Base-by-base conservation (phyloP, 164 flowering plant species). In the Tetrastigma voinierianum region DNA sequence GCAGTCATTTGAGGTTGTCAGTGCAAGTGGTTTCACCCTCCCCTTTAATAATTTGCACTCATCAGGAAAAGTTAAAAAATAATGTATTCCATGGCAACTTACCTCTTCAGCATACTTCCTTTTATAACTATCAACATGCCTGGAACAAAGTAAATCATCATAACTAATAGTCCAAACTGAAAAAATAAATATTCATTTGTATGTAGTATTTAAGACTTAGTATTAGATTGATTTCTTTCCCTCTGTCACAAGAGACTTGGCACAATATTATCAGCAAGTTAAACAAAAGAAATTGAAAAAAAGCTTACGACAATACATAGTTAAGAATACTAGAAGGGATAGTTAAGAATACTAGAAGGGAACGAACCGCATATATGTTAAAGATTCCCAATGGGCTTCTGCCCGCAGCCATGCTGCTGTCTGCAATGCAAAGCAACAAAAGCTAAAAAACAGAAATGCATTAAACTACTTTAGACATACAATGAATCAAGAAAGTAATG, bases 321-420 rank as follows among this genome's bases (percentile, higher is more conserved):
- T 32, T 9, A 20, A 24, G 52, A 45, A 18, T 20, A 32, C 9
- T 20, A 55, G 55, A 51, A 53, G 56, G 17, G 53, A 65, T 13
- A 23, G 9, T 32, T 9, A 20, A 24, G 52, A 45, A 18, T 20
- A 32, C 9, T 20, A 55, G 55, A 51, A 53, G 56, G 17, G 53
- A 65, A 81, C 80, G 67, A 20, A 84, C 91, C 91, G 61, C 83
- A 81, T 83, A 54, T 85, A 78, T 25, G 89, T 70, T 40, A 77
- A 40, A 18, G 82, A 69, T 74, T 87, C 91, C 87, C 84, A 84
- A 63, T 83, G 84, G 21, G 87, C 86, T 77, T 87, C 91, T 53
- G 89, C 87, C 45, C 91, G 82, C 61, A 87, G 75, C 91, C 91
- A 87, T 20, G 91, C 86, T 60, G 91, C 91, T 67, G 88, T 82